Evolutionary conservation across 768 basidiomycete genomes (phyloP), one percentile per base, ranked within the genome.

Genomic region (Boletus patriciae): DNA sequence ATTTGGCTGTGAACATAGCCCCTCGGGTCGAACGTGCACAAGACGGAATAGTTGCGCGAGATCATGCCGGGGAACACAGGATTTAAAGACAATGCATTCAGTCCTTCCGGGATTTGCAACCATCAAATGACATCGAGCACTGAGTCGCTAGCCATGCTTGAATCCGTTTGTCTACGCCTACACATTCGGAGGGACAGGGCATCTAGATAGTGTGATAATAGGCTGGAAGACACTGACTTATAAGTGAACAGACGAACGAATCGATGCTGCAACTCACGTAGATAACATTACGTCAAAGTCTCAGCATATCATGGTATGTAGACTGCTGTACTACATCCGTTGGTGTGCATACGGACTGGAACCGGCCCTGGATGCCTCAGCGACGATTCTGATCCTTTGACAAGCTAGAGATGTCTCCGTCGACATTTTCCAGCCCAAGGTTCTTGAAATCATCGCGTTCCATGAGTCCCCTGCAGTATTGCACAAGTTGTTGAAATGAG

Each of bases 371-470:
- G 37, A 33, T 13, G 37, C 9, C 13, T 64, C 42, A 62, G 45
- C 33, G 54, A 54, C 34, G 48, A 29, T 52, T 50, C 25, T 37
- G 48, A 48, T 58, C 52, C 29, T 52, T 37, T 43, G 60, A 37
- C 37, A 23, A 29, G 46, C 23, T 27, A 48, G 61, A 27, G 16
- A 15, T 31, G 38, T 55, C 48, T 41, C 46, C n/a, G 29, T 59
- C 53, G 54, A 91, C 76, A 61, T 85, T 82, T 43, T 76, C 80
- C 58, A 94, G 72, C 7, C 93, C 93, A 49, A 96, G 79, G 68
- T 93, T 96, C 62, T 78, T 81, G 88, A 92, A 93, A 15, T 93
- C 85, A 64, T 94, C 93, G 45, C 81, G 79, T 62, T 90, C 86
- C 93, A 95, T 94, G 47, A 94, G 77, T n/a, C 88, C 90, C 62